phyloP scores from a whole-genome alignment of 1,139 yeast genomes.

The Yamadazyma conglobata region DNA sequence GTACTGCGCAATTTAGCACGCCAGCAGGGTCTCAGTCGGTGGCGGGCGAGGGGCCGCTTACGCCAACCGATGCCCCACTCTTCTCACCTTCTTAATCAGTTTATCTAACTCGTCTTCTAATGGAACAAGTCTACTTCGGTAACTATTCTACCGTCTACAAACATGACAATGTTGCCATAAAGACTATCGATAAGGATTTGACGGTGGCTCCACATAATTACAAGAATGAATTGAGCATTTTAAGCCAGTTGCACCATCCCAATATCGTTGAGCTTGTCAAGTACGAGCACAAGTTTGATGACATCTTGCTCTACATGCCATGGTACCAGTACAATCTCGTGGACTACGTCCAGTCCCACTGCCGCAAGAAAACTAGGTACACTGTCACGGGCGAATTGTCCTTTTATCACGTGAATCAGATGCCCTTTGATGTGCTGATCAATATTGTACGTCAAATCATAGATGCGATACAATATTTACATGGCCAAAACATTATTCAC shows the following conservation, averaged over 20 bases:
- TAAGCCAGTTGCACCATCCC: constrained; percentile 21
- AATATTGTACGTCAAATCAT: constrained; percentile 20
- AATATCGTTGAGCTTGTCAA: constrained; percentile 23
- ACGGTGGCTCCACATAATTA: constrained; percentile 38
- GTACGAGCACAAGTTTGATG: constrained; percentile 28
- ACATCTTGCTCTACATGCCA: constrained; percentile 32
- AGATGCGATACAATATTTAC: constrained; percentile 24
- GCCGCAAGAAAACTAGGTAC: constrained; percentile 13
- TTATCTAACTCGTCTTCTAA: too few species aligned
- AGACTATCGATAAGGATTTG: constrained; percentile 39
- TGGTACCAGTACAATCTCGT: constrained; percentile 27
- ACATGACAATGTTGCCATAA: constrained; percentile 31
- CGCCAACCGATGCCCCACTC: too few species aligned
- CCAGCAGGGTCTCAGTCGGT: too few species aligned
- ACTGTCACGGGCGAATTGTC: constrained; percentile 7
- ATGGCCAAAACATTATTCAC: constrained; percentile 65
- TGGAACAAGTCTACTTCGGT: constrained; percentile 30
- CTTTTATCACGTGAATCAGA: constrained; percentile 12
- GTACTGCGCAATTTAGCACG: too few species aligned
- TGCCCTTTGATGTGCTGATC: constrained; percentile 16
- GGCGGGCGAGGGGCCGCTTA: too few species aligned
- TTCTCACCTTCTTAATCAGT: too few species aligned
- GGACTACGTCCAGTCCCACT: constrained; percentile 20
- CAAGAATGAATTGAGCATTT: constrained; percentile 28
- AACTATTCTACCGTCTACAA: constrained; percentile 35